A percentile compares a stretch with the other conserved stretches of the same genome.
These are phyloP conservation scores for Alectoria sarmentosa DNA, from an alignment of 495 filamentous ascomycete species.

Conservation along the genomic window DNA sequence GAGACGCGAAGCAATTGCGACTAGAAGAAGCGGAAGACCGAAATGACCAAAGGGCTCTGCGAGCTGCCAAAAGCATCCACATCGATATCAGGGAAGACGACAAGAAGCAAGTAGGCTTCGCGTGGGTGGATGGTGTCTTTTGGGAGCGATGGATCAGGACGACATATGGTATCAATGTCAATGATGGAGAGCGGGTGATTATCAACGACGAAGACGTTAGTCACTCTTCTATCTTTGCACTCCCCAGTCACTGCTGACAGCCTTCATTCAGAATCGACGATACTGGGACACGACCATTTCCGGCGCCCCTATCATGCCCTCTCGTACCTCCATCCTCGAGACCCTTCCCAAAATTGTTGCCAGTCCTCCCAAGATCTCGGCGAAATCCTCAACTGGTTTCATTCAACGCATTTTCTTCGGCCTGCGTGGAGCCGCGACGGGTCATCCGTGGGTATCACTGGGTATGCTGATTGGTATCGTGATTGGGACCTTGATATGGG, in stretches of 20 bases:
- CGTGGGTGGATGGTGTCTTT: conserved; percentile 97
- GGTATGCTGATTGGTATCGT: conserved; percentile 51
- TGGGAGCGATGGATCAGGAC: conserved; percentile 96
- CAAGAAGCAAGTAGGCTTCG: conserved; percentile 86
- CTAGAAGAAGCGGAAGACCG: conserved; percentile 96
- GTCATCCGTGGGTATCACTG: conserved; percentile 66
- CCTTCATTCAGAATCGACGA: conserved; percentile 58
- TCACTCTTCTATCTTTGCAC: conserved; percentile 19
- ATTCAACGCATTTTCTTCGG: conserved; percentile 75
- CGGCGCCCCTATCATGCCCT: conserved; percentile 79
- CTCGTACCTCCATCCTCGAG: conserved; percentile 90
- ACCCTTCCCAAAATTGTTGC: conserved; percentile 71
- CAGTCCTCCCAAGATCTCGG: conserved; percentile 69
- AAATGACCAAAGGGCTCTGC: conserved; percentile 77
- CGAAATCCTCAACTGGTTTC: conserved; percentile 76
- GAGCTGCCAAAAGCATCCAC: conserved; percentile 82
- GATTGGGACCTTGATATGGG: conserved; percentile 44
- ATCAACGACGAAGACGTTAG: conserved; percentile 97
- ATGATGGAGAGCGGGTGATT: conserved; percentile 82
- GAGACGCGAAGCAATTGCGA: conserved; percentile 87
- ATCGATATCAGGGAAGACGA: conserved; percentile 83
- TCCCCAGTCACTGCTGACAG: conserved; percentile 28
- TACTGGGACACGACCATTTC: conserved; percentile 94
- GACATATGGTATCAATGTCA: conserved; percentile 84
- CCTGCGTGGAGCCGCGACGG: conserved; percentile 55